Conservation (phyloP, 495 filamentous ascomycete genomes). For the Penicillium dipodomyicola region DNA sequence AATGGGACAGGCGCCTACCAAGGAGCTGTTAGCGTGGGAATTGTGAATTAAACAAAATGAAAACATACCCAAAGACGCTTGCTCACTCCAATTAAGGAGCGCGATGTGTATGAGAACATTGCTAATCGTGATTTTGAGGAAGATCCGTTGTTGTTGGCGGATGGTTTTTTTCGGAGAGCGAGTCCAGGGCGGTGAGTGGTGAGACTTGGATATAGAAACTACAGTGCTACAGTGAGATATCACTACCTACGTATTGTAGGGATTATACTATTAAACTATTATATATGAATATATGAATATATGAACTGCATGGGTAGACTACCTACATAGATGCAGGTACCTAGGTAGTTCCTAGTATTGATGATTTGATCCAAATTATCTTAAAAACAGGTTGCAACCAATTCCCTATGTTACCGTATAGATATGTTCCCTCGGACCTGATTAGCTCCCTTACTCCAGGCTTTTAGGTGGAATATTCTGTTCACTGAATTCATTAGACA, state of each 20-base stretch:
- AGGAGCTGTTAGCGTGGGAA: slow-evolving; percentile 2
- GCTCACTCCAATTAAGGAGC: slow-evolving; percentile 26
- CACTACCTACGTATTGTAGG: neutral
- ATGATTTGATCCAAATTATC: neutral
- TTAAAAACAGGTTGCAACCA: neutral
- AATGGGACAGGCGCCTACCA: slow-evolving; percentile 25
- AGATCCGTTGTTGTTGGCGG: slow-evolving; percentile 8
- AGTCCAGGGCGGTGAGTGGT: slow-evolving; percentile 7
- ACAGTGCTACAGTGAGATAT: neutral
- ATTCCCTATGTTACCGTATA: neutral
- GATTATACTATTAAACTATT: neutral
- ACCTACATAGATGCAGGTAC: too few species aligned
- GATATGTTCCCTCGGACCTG: neutral
- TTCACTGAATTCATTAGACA: neutral
- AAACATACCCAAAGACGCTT: slow-evolving; percentile 22
- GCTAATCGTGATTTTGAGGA: slow-evolving; percentile 9
- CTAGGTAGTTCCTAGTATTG: neutral
- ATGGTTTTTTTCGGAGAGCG: slow-evolving; percentile 12
- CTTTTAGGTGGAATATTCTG: neutral
- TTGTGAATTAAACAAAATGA: neutral
- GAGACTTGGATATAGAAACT: neutral
- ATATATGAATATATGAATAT: too few species aligned
- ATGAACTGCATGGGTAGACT: neutral
- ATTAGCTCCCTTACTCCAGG: neutral
- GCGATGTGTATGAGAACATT: slow-evolving; percentile 30